phyloP scores from a whole-genome alignment of 257 asterid species.

The Solanum piurae region DNA sequence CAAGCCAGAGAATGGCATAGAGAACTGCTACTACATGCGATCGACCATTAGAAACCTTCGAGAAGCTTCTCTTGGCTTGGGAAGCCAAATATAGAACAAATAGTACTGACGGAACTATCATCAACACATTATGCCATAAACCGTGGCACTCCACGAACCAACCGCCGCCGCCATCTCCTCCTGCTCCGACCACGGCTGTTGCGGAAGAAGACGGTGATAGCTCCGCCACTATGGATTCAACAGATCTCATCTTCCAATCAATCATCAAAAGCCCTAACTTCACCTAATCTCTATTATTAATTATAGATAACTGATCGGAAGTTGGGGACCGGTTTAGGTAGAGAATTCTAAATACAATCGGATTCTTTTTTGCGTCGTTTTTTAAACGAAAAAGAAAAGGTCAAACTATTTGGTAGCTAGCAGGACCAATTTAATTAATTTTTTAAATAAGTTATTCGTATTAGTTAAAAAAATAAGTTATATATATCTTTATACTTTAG shows the following conservation, averaged over 20 bases:
- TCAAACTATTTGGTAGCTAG: not conserved
- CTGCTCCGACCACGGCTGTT: not conserved
- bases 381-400: not conserved
- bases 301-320: not conserved
- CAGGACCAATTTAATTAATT: not conserved
- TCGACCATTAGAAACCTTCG: conserved; percentile 26
- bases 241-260: not conserved
- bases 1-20: conserved; percentile 30
- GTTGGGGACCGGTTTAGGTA: not conserved
- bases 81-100: conserved; percentile 23
- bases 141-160: conserved; percentile 29
- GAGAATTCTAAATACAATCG: not conserved
- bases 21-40: conserved; percentile 24
- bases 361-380: not conserved
- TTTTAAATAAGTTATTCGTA: no score
- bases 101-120: conserved; percentile 18
- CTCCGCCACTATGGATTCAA: conserved; percentile 1
- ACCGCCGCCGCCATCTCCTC: not conserved
- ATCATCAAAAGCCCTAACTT: not conserved
- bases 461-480: no score
- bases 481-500: not conserved
- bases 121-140: conserved; percentile 16
- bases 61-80: conserved; percentile 25
- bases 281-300: not conserved
- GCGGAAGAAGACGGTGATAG: conserved; percentile 3